phyloP scores from a whole-genome alignment of 2,329 filamentous ascomycete genomes.

The Ascochyta koolunga region DNA sequence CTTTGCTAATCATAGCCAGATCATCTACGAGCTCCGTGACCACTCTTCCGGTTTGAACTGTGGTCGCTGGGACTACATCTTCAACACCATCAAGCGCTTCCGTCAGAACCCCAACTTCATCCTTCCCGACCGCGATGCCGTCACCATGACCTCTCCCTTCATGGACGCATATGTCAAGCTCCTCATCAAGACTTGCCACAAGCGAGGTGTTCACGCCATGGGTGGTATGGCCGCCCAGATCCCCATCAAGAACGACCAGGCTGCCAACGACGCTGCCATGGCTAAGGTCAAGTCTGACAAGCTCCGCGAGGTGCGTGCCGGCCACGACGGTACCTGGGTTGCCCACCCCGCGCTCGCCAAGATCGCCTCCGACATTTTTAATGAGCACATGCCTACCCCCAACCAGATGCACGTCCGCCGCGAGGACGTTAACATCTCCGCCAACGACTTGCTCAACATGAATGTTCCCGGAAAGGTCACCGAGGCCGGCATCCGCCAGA shows the following conservation, averaged over 20 bases:
- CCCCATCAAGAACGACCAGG: slow-evolving; percentile 92
- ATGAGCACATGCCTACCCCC: slow-evolving; percentile 97
- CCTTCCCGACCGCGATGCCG: slow-evolving; percentile 84
- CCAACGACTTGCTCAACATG: slow-evolving; percentile 96
- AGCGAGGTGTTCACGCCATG: slow-evolving; percentile 97
- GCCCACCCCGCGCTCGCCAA: slow-evolving; percentile 89
- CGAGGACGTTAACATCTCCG: slow-evolving; percentile 84
- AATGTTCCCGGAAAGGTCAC: slow-evolving; percentile 92
- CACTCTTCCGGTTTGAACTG: slow-evolving; percentile 97
- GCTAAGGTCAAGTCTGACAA: slow-evolving; percentile 92
- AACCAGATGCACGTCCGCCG: slow-evolving; percentile 93
- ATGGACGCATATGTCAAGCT: slow-evolving; percentile 98
- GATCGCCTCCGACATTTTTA: slow-evolving; percentile 93
- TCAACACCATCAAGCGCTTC: slow-evolving; percentile 99
- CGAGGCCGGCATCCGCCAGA: slow-evolving; percentile 95
- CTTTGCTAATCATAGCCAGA: slow-evolving; percentile 54
- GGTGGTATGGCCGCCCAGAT: slow-evolving; percentile 98
- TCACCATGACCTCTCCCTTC: slow-evolving; percentile 98
- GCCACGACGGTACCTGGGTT: slow-evolving; percentile 97
- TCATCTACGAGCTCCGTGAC: slow-evolving; percentile 98
- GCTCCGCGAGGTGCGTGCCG: slow-evolving; percentile 91
- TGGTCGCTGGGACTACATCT: slow-evolving; percentile 99
- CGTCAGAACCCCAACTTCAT: slow-evolving; percentile 92
- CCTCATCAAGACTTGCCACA: slow-evolving; percentile 97
- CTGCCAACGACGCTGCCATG: slow-evolving; percentile 93